Base-by-base conservation (phyloP, 768 basidiomycete genomes). In the Lanmaoa rubissima region DNA sequence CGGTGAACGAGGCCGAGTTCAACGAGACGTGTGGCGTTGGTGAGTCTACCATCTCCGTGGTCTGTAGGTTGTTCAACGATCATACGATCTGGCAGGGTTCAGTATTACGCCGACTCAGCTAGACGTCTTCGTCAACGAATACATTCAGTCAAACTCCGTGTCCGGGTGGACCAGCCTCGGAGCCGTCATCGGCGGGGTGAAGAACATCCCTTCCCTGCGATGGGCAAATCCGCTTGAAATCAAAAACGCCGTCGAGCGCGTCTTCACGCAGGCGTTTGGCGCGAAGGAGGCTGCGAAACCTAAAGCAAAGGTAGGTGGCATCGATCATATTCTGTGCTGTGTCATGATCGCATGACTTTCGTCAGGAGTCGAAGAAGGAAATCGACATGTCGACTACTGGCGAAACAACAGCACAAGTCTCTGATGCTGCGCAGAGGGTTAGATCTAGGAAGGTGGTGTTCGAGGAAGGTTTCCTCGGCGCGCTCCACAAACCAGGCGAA, bases 401-500 rank as follows among this genome's bases (percentile, higher is more conserved):
- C 1, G 57, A 58, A n/a, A 16, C 56, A 1, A 67, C 73, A 2
- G 44, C 62, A 24, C 64, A 63, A 28, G 66, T 75, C 11, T 69
- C 77, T 3, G 72, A 76, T 14, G 65, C 75, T 4, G 65, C 72
- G 2, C 75, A 67, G 44, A 62, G 76, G 61, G 53, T 75, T 57
- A 56, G 76, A 48, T 61, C 57, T 68, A 78, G 66, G 35, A 87
- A 81, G 61, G 75, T 86, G 1, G 89, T 98, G 24, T 99, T 98
- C 67, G 87, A 91, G 58, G 93, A 96, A 68, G 97, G 97, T 5
- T 98, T 96, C 77, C 83, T 99, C 13, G 93, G 93, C 1, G 78
- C 83, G 53, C 84, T 99, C 31, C 95, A 99, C 70, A 93, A 87
- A 67, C 92, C 94, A 10, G 97, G 97, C 42, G 94, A 81, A 67